A percentile compares a stretch with the other conserved stretches of the same genome.
phyloP scores from a whole-genome alignment of 75 land plant species.

The Chamaecyparis obtusa region DNA sequence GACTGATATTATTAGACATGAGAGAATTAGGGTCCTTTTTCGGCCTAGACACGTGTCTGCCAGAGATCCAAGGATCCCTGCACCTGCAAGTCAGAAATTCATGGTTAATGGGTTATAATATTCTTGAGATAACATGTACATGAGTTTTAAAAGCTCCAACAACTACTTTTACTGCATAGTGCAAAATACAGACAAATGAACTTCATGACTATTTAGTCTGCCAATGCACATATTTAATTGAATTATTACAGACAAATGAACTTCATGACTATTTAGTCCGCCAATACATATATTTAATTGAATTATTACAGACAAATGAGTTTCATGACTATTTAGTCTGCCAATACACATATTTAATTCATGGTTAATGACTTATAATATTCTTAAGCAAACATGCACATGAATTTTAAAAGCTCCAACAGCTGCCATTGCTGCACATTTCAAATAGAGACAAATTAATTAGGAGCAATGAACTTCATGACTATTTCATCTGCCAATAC shows the following conservation, averaged over 20 bases:
- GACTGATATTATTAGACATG: conserved; percentile 36
- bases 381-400: too few relatives aligned
- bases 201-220: background rate
- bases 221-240: background rate
- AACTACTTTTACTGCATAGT: background rate
- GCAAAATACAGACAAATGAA: background rate
- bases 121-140: background rate
- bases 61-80: conserved; percentile 22
- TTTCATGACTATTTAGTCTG: background rate
- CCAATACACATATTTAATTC: background rate
- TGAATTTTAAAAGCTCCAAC: too few relatives aligned
- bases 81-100: background rate
- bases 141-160: too few relatives aligned
- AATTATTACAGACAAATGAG: background rate
- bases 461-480: too few relatives aligned
- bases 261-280: too few relatives aligned
- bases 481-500: too few relatives aligned
- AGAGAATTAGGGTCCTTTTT: conserved; percentile 40
- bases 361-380: too few relatives aligned
- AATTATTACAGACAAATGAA: too few relatives aligned
- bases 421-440: too few relatives aligned
- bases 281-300: too few relatives aligned
- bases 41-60: conserved; percentile 59
- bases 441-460: too few relatives aligned
- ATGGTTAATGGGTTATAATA: background rate